Evolutionary conservation across 768 basidiomycete species (phyloP).

Genomic region (Paxillus rubicundulus): DNA sequence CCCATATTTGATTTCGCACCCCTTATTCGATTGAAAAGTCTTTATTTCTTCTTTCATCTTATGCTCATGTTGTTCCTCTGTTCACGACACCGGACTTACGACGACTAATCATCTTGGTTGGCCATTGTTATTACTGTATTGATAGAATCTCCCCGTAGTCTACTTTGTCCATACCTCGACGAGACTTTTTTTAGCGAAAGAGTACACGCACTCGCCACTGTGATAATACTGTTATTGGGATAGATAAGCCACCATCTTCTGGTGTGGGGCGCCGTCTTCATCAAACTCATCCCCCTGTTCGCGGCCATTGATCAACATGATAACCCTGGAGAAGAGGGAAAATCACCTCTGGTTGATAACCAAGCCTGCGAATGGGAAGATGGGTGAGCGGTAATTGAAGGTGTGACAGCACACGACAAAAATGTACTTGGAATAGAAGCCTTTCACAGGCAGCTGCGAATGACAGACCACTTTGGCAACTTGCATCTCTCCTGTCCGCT

Average conservation of each 20-base stretch:
- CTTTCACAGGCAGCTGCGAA: constrained; percentile 67
- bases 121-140: constrained; percentile 40
- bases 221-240: constrained; percentile 36
- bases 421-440: constrained; percentile 72
- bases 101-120: constrained; percentile 5
- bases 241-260: constrained; percentile 69
- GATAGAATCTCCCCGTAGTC: constrained; percentile 33
- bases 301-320: constrained; percentile 17
- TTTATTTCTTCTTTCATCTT: constrained; percentile 13
- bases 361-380: constrained; percentile 48
- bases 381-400: constrained; percentile 12
- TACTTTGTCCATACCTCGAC: constrained; percentile 33
- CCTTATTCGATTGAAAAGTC: constrained; percentile 3
- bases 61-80: constrained; percentile 15
- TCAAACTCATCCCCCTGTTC: constrained; percentile 69
- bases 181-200: constrained; percentile 9
- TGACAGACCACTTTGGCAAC: constrained; percentile 52
- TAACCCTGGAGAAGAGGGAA: constrained; percentile 11
- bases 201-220: constrained; percentile 23
- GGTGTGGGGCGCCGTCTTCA: constrained; percentile 84
- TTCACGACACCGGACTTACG: constrained; percentile 32
- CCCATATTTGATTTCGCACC: constrained; percentile 30
- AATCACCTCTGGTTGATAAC: constrained; percentile 64
- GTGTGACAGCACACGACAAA: constrained; percentile 8
- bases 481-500: constrained; percentile 19